Conservation (phyloP, 108 stramenopile species). For the Cyclotella atomus region DNA sequence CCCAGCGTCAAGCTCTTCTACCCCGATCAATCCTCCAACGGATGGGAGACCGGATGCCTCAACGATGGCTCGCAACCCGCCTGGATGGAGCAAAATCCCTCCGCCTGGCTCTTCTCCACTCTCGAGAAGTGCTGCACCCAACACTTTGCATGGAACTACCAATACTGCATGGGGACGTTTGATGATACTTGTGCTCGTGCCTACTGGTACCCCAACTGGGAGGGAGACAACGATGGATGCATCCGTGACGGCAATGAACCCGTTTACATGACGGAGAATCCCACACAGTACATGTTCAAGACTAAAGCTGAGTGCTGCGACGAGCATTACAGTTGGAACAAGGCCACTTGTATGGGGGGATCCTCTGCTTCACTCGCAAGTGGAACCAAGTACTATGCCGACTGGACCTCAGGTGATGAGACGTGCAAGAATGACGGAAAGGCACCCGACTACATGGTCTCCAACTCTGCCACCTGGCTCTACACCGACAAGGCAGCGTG, state of each 20-base stretch:
- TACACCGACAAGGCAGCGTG: background rate
- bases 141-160: constrained; percentile 6
- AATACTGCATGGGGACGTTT: background rate
- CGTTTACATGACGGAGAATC: background rate
- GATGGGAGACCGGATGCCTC: background rate
- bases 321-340: background rate
- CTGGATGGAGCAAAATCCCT: background rate
- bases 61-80: constrained; percentile 4
- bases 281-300: background rate
- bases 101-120: background rate
- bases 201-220: constrained; percentile 10
- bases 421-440: background rate
- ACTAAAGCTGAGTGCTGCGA: background rate
- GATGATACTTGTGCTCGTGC: background rate
- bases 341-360: background rate
- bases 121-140: background rate
- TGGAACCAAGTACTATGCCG: background rate
- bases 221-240: background rate
- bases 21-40: background rate
- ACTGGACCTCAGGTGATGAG: background rate
- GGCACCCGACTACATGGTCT: background rate
- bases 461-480: background rate
- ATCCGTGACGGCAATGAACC: constrained; percentile 3
- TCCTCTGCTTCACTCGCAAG: background rate
- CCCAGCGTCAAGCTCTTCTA: constrained; percentile 1